phyloP scores from a whole-genome alignment of 1,139 yeast species.

The Eremothecium gossypii region DNA sequence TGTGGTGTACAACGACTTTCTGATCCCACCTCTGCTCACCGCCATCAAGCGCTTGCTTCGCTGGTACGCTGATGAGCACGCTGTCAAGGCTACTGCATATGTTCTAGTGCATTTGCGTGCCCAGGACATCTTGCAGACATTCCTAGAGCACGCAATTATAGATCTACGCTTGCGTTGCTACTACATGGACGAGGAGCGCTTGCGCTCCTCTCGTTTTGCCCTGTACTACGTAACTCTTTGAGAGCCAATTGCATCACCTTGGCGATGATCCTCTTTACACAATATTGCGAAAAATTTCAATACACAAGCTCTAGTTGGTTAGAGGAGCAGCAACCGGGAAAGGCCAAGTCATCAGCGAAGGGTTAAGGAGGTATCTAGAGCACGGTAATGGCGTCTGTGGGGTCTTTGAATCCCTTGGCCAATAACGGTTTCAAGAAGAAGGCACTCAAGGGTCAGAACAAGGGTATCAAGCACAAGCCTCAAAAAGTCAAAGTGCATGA shows the following conservation, averaged over 20 bases:
- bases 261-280: too few species aligned
- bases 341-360: too few species aligned
- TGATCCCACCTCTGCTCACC: constrained; percentile 25
- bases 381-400: constrained; percentile 2
- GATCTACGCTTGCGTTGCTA: constrained; percentile 15
- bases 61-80: constrained; percentile 6
- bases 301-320: too few species aligned
- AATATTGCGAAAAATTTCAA: too few species aligned
- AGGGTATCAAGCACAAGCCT: neutral
- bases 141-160: constrained; percentile 23
- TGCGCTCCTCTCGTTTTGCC: constrained; percentile 19
- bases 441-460: neutral
- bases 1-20: constrained; percentile 29
- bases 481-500: neutral
- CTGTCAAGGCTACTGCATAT: constrained; percentile 7
- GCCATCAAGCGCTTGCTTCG: constrained; percentile 15
- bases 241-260: too few species aligned
- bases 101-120: constrained; percentile 28
- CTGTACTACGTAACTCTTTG: constrained; percentile 14
- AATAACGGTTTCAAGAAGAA: neutral
- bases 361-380: too few species aligned
- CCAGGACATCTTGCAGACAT: constrained; percentile 22
- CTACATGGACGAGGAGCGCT: constrained; percentile 11
- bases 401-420: constrained; percentile 3
- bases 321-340: too few species aligned